A percentile compares a stretch with the other conserved stretches of the same genome.
phyloP scores from a whole-genome alignment of 176 grass and related monocot genomes.

The Pontederia paniculata region DNA sequence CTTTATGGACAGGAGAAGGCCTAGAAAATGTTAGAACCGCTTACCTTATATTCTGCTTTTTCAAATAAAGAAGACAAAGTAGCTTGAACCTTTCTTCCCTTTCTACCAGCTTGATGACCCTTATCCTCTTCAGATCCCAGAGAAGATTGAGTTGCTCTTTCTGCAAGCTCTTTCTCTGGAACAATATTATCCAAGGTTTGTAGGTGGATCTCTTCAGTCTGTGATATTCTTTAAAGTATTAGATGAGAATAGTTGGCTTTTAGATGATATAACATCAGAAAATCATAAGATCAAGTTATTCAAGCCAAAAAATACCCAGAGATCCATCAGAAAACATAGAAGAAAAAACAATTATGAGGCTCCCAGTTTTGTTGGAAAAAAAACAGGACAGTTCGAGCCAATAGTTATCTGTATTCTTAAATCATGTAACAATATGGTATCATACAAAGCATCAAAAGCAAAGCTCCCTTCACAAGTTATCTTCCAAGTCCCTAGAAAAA shows the following conservation, averaged over 20 bases:
- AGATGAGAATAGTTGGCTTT: not conserved
- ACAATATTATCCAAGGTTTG: not conserved
- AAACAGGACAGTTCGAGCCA: not conserved
- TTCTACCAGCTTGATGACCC: conserved; percentile 33
- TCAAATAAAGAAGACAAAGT: conserved; percentile 70
- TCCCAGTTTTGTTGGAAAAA: not conserved
- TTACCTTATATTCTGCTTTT: conserved; percentile 56
- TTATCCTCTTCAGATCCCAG: conserved; percentile 1
- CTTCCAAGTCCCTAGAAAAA: too few relatives aligned
- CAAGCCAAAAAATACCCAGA: too few relatives aligned
- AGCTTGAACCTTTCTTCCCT: conserved; percentile 60
- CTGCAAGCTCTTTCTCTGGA: conserved; percentile 14
- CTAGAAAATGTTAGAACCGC: conserved; percentile 16
- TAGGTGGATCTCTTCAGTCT: not conserved
- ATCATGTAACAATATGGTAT: not conserved
- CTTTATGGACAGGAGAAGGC: not conserved
- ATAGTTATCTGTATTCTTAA: not conserved
- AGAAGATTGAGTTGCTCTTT: conserved; percentile 28
- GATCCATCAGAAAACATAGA: not conserved
- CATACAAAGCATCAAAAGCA: too few relatives aligned
- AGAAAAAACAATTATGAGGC: not conserved
- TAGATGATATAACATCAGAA: not conserved
- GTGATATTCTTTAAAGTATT: not conserved
- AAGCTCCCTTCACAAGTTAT: too few relatives aligned
- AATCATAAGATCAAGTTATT: too few relatives aligned